These are phyloP conservation scores for Aspergillus sp. DNA, from an alignment of 2,329 filamentous ascomycete species.

Conservation along the genomic window DNA sequence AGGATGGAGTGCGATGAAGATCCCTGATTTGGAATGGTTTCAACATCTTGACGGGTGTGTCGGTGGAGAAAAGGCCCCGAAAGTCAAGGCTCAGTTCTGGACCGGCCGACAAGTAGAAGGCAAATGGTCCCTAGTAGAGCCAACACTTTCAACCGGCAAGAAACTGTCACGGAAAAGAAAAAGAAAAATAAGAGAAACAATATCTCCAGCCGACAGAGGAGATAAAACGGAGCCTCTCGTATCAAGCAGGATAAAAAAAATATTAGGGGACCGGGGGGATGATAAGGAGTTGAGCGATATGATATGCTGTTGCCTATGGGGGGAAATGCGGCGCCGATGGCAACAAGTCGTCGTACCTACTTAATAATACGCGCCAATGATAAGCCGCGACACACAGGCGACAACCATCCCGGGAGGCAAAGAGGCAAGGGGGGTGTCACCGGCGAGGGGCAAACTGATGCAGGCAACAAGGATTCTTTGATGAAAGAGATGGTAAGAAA, in stretches of 20 bases:
- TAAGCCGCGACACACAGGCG: slow-evolving; percentile 6
- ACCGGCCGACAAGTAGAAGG: neutral
- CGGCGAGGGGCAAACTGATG: neutral
- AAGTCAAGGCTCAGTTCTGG: neutral
- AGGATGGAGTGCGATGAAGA: slow-evolving; percentile 27
- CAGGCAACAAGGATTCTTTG: neutral
- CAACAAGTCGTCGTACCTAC: neutral
- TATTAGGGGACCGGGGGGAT: neutral
- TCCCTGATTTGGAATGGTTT: slow-evolving; percentile 43
- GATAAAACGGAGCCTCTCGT: neutral
- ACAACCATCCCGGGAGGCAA: too few relatives aligned
- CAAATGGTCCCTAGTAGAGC: neutral
- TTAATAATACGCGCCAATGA: neutral
- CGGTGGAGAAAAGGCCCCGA: slow-evolving; percentile 1
- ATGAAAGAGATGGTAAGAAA: slow-evolving; percentile 9
- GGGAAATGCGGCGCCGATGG: neutral
- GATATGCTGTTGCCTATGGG: slow-evolving; percentile 17
- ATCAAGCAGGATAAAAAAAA: slow-evolving; percentile 1
- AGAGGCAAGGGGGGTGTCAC: too few relatives aligned
- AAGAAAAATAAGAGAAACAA: neutral
- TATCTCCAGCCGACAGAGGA: neutral
- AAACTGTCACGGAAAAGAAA: neutral
- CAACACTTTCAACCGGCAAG: neutral
- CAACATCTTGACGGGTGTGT: slow-evolving; percentile 29
- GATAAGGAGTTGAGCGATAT: slow-evolving; percentile 1